These are phyloP conservation scores for Fusarium dimerum DNA, from an alignment of 2,329 filamentous ascomycete species.

Conservation along the genomic window DNA sequence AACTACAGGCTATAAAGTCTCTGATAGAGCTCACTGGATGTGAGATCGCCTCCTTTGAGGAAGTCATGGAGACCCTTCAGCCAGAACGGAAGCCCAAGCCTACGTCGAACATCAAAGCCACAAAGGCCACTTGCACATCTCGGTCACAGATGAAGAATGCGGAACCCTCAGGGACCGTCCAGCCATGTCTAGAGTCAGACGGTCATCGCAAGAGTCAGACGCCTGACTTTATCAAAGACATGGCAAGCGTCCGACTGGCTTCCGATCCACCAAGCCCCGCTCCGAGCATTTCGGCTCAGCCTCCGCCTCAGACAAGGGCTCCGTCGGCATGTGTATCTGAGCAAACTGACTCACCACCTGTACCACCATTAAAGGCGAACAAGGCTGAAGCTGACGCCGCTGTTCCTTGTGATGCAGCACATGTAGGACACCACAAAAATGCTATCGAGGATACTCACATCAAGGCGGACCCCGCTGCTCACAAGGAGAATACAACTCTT, in stretches of 20 bases:
- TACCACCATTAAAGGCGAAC: constrained; percentile 14
- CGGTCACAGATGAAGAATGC: background rate
- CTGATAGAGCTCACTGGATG: constrained; percentile 77
- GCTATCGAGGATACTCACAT: constrained; percentile 1
- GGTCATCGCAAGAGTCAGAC: constrained; percentile 23
- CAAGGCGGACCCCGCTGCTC: constrained; percentile 9
- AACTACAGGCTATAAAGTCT: constrained; percentile 68
- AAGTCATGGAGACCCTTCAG: constrained; percentile 49
- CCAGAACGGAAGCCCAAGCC: constrained; percentile 15
- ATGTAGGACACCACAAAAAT: constrained; percentile 3
- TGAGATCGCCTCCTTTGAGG: constrained; percentile 58
- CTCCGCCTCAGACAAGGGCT: constrained; percentile 24
- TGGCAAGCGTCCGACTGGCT: constrained; percentile 34
- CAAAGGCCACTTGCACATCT: background rate
- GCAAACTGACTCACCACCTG: constrained; percentile 13
- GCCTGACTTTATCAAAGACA: constrained; percentile 33
- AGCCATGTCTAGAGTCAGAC: constrained; percentile 4
- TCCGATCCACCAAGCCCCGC: constrained; percentile 26
- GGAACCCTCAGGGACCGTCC: constrained; percentile 12
- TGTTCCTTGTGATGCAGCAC: background rate
- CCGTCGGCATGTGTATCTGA: constrained; percentile 18
- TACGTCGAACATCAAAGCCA: constrained; percentile 1
- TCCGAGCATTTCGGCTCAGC: constrained; percentile 6
- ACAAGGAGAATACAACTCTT: constrained; percentile 4
- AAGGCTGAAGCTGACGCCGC: constrained; percentile 12